Evolutionary conservation across 768 basidiomycete genomes (phyloP).

Genomic region (Harrya chromipes): DNA sequence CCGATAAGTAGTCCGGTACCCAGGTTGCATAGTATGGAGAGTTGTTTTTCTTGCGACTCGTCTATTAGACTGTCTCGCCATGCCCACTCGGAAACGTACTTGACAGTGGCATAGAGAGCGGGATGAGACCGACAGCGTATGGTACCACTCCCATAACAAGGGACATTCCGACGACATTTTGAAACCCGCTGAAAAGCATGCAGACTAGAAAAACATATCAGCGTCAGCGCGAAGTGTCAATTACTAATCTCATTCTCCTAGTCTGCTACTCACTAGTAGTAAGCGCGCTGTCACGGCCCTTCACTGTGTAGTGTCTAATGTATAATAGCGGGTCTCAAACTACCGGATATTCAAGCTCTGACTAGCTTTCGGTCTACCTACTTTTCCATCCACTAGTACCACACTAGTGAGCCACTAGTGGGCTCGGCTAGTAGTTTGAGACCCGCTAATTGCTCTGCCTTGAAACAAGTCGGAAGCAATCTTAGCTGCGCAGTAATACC

Average conservation of each 20-base stretch:
- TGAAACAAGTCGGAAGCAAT: too few species aligned
- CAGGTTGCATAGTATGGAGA: constrained; percentile 49
- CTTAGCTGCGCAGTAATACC: too few species aligned
- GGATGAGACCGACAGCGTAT: constrained; percentile 70
- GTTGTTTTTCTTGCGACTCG: constrained; percentile 42
- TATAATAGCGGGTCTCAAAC: too few species aligned
- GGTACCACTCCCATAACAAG: constrained; percentile 57
- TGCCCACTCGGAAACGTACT: constrained; percentile 37
- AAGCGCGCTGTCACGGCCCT: too few species aligned
- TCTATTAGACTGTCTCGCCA: constrained; percentile 16
- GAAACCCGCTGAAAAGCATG: constrained; percentile 26
- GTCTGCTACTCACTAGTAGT: too few species aligned
- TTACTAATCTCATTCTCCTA: not conserved
- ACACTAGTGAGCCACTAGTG: too few species aligned
- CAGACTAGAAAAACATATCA: not conserved
- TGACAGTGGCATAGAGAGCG: constrained; percentile 70
- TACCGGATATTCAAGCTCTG: too few species aligned
- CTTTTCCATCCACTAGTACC: too few species aligned
- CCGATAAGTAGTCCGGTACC: constrained; percentile 87
- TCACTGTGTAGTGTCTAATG: too few species aligned
- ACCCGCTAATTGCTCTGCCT: too few species aligned
- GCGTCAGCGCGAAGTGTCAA: not conserved
- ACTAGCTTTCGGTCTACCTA: too few species aligned
- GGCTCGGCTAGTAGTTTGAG: too few species aligned
- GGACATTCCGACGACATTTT: constrained; percentile 44